Base-by-base conservation (phyloP, 2,329 filamentous ascomycete genomes). In the Trichoderma harzianum region DNA sequence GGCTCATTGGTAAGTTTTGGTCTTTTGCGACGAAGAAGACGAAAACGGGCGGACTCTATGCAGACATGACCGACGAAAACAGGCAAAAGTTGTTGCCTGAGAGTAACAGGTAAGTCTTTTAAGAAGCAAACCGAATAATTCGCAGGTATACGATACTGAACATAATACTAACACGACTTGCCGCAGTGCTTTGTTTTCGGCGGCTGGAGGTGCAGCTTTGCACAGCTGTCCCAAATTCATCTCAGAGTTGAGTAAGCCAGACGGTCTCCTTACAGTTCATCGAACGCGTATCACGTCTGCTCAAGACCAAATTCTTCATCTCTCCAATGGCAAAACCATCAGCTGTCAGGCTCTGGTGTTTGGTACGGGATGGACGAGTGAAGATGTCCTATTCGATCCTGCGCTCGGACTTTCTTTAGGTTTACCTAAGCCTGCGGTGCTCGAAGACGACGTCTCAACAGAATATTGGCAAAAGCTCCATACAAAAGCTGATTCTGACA, bases 221-320 rank as follows among this genome's bases (percentile, higher is more conserved):
- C 64, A 67, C 12, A 67, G 64, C 51, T 67, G 32, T 21, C 64
- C 64, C 32, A 67, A 67, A 7, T 67, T 67, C 32, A 57, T 67
- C 5, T 51, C 32, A 30, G 64, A 67, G 18, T 24, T 67, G 12
- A 21, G 64, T 24, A 67, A 57, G 2, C 24, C 30, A 28, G 47
- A 67, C 11, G 64, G 64, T 1, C 64, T 67, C 32, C 36, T 67
- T 51, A 67, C 32, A 7, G 21, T 67, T 21, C 64, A 67, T 55
- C 47, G 64, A 39, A 34, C 64, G 10, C 51, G 64, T 1, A 67
- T 67, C 2, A 30, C 10, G 2, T 57, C 64, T n/a, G 51, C 64
- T 21, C 64, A 39, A 28, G 64, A 28, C 6, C 47, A 67, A n/a
- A 21, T 7, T n/a, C 6, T 67, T 7, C 7, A n/a, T 21, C 64